Conservation (phyloP, 257 asterid species). For the Salvia rosmarinus region DNA sequence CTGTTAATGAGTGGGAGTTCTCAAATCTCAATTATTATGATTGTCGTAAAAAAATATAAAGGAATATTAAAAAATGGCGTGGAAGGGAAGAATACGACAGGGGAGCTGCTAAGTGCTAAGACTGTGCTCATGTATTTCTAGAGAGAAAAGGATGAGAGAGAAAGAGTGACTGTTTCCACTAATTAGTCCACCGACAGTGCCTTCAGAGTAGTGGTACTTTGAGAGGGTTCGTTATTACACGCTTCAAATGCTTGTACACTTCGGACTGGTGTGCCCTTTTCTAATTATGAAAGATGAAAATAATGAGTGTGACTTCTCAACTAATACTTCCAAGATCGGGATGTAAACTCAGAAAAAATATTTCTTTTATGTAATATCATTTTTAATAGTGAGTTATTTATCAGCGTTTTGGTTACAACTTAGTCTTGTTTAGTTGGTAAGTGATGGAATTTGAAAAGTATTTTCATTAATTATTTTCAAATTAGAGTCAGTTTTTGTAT, state of each 20-base stretch:
- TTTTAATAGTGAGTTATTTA: neutral
- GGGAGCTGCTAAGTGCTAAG: conserved; percentile 43
- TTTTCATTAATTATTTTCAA: no score
- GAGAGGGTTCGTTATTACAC: neutral
- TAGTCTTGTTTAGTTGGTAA: no score
- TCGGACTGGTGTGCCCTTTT: conserved; percentile 21
- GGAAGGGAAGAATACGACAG: conserved; percentile 62
- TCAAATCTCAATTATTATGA: conserved; percentile 24
- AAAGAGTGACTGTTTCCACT: conserved; percentile 11
- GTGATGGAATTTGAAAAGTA: no score
- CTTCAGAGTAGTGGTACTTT: conserved; percentile 22
- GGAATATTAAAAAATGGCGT: conserved; percentile 35
- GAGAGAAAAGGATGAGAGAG: conserved; percentile 24
- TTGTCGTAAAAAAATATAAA: neutral
- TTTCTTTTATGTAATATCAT: neutral
- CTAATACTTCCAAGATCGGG: conserved; percentile 5
- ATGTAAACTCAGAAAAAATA: neutral
- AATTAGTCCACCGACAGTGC: conserved; percentile 40
- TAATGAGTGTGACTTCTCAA: conserved; percentile 26
- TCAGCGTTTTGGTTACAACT: no score
- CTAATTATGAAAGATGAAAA: neutral
- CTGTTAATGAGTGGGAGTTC: conserved; percentile 43
- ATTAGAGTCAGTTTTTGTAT: no score
- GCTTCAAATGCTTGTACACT: conserved; percentile 35
- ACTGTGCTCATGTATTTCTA: conserved; percentile 10